Percentiles rank a stretch among this genome's conserved stretches.
phyloP scores from a whole-genome alignment of 2,329 filamentous ascomycete species.

The Venturia oleaginea region DNA sequence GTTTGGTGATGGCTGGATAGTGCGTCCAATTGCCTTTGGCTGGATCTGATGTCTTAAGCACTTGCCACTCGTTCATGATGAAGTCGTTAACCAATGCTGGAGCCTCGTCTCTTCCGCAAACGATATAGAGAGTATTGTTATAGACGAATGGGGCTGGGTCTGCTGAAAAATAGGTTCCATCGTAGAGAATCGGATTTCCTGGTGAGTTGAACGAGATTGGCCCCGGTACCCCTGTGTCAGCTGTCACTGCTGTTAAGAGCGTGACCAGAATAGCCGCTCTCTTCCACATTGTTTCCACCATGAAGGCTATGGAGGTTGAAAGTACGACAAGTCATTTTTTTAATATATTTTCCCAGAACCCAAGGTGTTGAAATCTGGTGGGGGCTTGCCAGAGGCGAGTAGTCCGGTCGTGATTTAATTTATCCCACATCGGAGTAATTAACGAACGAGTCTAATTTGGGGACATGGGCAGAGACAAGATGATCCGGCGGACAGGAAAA shows the following conservation, averaged over 20 bases:
- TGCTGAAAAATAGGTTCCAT: slow-evolving; percentile 31
- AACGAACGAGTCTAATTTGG: not conserved
- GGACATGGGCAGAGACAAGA: not conserved
- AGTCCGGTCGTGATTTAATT: not conserved
- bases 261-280: not conserved
- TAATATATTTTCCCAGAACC: not conserved
- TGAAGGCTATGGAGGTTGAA: not conserved
- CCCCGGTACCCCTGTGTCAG: not conserved
- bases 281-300: not conserved
- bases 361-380: not conserved
- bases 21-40: slow-evolving; percentile 27
- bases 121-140: slow-evolving; percentile 29
- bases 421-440: not conserved
- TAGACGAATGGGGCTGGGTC: slow-evolving; percentile 33
- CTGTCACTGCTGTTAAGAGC: not conserved
- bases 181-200: slow-evolving; percentile 31
- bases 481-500: too few species aligned
- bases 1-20: slow-evolving; percentile 24
- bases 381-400: not conserved
- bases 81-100: slow-evolving; percentile 24
- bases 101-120: slow-evolving; percentile 29
- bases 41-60: slow-evolving; percentile 25
- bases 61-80: slow-evolving; percentile 31
- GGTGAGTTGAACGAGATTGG: not conserved
- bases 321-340: not conserved